Evolutionary conservation across 2,329 filamentous ascomycete species (phyloP).

Genomic region (Aspergillus sp.): DNA sequence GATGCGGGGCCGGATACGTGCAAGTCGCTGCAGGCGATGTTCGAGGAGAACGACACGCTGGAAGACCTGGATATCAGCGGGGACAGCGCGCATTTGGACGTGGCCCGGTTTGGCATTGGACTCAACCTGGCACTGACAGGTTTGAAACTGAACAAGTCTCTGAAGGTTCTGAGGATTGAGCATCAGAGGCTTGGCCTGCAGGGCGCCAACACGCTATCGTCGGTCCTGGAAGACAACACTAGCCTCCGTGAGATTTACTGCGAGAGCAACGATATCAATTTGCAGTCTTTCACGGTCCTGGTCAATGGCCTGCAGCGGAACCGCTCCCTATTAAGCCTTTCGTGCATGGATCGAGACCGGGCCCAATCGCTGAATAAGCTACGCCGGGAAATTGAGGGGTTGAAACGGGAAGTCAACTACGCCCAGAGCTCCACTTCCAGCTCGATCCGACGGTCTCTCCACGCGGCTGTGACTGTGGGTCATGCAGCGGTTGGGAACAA

Average conservation of each 20-base stretch:
- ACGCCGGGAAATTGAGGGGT: conserved; percentile 49
- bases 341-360: conserved; percentile 57
- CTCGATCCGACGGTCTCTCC: conserved; percentile 39
- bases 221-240: conserved; percentile 59
- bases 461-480: conserved; percentile 32
- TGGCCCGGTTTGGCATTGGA: conserved; percentile 61
- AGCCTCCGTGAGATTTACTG: conserved; percentile 61
- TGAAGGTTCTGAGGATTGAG: conserved; percentile 59
- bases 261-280: conserved; percentile 64
- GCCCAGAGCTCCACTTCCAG: conserved; percentile 27
- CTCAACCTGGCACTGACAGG: conserved; percentile 61
- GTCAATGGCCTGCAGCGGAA: conserved; percentile 64
- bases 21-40: conserved; percentile 55
- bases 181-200: conserved; percentile 63
- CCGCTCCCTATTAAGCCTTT: conserved; percentile 54
- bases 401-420: conserved; percentile 36
- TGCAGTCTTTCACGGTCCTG: conserved; percentile 63
- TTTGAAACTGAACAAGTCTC: conserved; percentile 55
- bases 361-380: conserved; percentile 55
- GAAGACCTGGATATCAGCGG: conserved; percentile 64
- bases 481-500: conserved; percentile 24
- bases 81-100: conserved; percentile 64
- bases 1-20: conserved; percentile 63
- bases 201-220: conserved; percentile 62
- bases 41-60: conserved; percentile 60